phyloP scores from a whole-genome alignment of 139 green algal genomes.

The Chlamydomonas incerta region DNA sequence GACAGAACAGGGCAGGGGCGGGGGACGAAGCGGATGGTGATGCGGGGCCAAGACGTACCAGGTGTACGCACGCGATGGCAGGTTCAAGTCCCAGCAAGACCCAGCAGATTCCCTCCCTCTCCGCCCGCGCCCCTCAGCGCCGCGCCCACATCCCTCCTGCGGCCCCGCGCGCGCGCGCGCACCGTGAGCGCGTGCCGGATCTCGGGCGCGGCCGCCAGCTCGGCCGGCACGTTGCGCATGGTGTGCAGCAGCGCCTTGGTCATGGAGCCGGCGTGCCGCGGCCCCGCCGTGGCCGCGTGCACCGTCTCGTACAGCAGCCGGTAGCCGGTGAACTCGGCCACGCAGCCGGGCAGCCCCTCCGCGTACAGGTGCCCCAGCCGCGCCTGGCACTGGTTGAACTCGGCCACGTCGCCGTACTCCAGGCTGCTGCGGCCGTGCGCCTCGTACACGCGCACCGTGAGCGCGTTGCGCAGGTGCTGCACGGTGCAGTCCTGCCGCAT shows the following conservation, averaged over 20 bases:
- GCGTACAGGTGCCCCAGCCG: slow-evolving; percentile 77
- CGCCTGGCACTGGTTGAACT: slow-evolving; percentile 95
- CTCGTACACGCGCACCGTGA: slow-evolving; percentile 87
- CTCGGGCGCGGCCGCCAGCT: slow-evolving; percentile 46
- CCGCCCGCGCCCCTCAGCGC: no score
- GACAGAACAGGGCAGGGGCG: no score
- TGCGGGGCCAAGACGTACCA: no score
- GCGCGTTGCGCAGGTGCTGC: slow-evolving; percentile 78
- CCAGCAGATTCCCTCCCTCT: no score
- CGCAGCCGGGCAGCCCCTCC: slow-evolving; percentile 51
- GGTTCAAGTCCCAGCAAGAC: no score
- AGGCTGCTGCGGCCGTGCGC: slow-evolving; percentile 81
- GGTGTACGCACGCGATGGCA: no score
- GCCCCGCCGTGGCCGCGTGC: slow-evolving; percentile 5
- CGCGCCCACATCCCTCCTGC: no score
- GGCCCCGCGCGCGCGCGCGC: neutral
- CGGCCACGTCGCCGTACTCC: slow-evolving; percentile 88
- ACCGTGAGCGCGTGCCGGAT: slow-evolving; percentile 76
- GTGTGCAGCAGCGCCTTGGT: slow-evolving; percentile 70
- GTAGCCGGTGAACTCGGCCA: slow-evolving; percentile 70
- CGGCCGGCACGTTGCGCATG: slow-evolving; percentile 49
- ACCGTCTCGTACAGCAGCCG: slow-evolving; percentile 74
- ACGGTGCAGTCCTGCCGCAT: slow-evolving; percentile 93
- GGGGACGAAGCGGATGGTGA: no score
- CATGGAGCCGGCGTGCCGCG: slow-evolving; percentile 39